Evolutionary conservation across 202 grass and related monocot species (phyloP).

Genomic region (Digitaria exilis): DNA sequence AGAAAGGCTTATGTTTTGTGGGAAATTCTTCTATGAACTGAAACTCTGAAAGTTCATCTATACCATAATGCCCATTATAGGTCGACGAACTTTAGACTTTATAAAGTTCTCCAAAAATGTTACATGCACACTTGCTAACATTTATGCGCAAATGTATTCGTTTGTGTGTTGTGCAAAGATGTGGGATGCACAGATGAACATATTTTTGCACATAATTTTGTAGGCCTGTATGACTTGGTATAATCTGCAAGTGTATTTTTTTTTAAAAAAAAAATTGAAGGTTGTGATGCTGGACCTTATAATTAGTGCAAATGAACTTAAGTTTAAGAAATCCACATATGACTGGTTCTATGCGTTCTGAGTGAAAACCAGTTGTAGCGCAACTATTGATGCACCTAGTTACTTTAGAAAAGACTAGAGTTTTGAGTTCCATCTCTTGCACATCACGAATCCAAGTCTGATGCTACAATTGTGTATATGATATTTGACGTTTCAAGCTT

Average conservation of each 20-base stretch:
- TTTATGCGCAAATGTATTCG: not conserved
- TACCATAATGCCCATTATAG: no score
- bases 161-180: not conserved
- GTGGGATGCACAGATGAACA: not conserved
- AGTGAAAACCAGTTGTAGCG: not conserved
- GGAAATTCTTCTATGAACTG: not conserved
- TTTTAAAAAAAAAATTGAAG: no score
- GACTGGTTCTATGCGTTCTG: not conserved
- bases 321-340: not conserved
- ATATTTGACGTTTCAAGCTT: not conserved
- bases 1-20: not conserved
- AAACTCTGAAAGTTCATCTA: not conserved
- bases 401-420: not conserved
- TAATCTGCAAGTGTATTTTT: not conserved
- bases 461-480: not conserved
- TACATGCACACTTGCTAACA: not conserved
- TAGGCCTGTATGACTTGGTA: not conserved
- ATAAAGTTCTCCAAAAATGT: not conserved
- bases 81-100: not conserved
- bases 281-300: not conserved
- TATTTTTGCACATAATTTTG: not conserved
- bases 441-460: not conserved
- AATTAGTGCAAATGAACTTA: not conserved
- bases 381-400: not conserved
- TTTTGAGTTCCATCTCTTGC: not conserved